Evolutionary conservation across 331 rosid genomes (phyloP), one percentile per base, ranked within the genome.

Genomic region (Stylosanthes scabra): DNA sequence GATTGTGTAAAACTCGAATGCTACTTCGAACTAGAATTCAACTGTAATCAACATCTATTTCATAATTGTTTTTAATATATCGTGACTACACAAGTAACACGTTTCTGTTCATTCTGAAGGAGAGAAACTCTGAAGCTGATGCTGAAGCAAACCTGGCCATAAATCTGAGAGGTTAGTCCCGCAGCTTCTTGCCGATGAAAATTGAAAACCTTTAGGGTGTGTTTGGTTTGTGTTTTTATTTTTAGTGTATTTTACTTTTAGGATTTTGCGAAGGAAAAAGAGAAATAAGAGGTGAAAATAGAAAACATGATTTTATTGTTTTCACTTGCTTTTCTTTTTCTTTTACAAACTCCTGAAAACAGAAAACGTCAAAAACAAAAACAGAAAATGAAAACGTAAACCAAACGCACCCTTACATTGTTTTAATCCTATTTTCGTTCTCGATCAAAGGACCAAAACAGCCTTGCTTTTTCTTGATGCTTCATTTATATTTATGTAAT

Each of bases 41-140:
- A 47, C 28, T 29, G 44, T 31, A 20, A 13, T 40, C 20, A 49
- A 29, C 49, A 2, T 55, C n/a, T 46, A 3, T 40, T 51, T 42
- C 31, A 59, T 47, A 50, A 60, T 25, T 60, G 7, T 45, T 11
- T 71, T 20, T 11, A 29, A 45, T 20, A 20, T 20, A 20, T 20
- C 25, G 25, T 20, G 25, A 20, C 25, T 1, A 20, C 1, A 20
- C 25, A 20, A 72, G 50, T 75, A 65, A 50, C 39, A 11, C 27
- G 13, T 10, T 52, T 50, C 50, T 69, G 11, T 47, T 82, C 59
- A 60, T 78, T 52, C 71, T 76, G 46, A 71, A 91, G 97, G 93
- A 84, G 74, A 78, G 6, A 60, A 94, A 94, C 86, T 70, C 83
- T 1, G 88, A 82, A 42, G 99, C 99, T 50, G 96, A 91, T 73